A percentile compares a stretch with the other conserved stretches of the same genome.
phyloP scores from a whole-genome alignment of 2,329 filamentous ascomycete genomes.

The Exophiala lecanii-corni region DNA sequence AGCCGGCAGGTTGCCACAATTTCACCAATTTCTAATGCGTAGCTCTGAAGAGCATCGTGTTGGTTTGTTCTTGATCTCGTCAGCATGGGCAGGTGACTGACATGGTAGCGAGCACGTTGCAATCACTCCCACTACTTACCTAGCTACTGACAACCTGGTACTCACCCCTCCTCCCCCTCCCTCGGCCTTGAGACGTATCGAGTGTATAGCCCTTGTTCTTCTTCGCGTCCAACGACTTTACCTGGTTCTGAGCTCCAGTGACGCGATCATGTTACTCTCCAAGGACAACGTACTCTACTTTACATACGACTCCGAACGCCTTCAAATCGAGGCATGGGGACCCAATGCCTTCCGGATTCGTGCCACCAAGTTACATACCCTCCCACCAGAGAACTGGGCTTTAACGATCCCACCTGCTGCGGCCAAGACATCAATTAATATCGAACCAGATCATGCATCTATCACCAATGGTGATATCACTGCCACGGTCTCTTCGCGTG shows the following conservation, averaged over 20 bases:
- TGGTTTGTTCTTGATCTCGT: no score
- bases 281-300: constrained; percentile 34
- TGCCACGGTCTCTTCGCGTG: constrained; percentile 43
- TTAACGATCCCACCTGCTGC: constrained; percentile 20
- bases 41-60: no score
- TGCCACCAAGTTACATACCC: constrained; percentile 34
- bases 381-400: constrained; percentile 37
- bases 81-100: no score
- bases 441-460: constrained; percentile 11
- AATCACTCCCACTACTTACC: no score
- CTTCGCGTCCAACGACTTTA: no score
- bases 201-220: not conserved
- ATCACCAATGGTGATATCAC: constrained; percentile 45
- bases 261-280: constrained; percentile 24
- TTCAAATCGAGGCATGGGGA: constrained; percentile 38
- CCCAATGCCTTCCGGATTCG: constrained; percentile 36
- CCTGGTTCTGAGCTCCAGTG: no score
- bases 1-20: no score
- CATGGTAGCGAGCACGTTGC: no score
- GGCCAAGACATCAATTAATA: constrained; percentile 10
- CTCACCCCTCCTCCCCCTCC: no score
- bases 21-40: no score
- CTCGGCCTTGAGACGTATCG: no score
- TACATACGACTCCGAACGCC: constrained; percentile 35
- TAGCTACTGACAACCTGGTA: no score